Evolutionary conservation across 306 rosid genomes (phyloP).

Genomic region (Cicer arietinum): DNA sequence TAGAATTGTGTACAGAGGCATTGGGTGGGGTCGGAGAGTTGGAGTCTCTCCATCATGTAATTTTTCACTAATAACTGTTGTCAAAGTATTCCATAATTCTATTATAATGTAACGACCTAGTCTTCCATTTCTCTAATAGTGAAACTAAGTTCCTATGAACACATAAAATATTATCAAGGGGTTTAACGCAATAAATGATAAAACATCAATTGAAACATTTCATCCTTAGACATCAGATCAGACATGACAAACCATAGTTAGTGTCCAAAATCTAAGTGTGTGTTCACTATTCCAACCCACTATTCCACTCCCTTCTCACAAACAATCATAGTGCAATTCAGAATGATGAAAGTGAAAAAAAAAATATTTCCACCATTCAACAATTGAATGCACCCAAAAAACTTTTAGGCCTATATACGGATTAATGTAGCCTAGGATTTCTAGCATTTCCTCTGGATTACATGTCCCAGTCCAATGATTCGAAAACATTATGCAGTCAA

Average conservation of each 20-base stretch:
- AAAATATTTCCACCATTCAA: conserved; percentile 38
- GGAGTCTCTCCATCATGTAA: conserved; percentile 6
- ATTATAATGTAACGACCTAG: background rate
- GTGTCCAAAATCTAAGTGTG: conserved; percentile 33
- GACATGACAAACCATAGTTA: conserved; percentile 5
- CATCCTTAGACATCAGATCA: conserved; percentile 3
- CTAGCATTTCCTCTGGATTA: conserved; percentile 31
- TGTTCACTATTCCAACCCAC: background rate
- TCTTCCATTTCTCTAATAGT: background rate
- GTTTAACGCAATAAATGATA: conserved; percentile 15
- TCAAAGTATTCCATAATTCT: conserved; percentile 24
- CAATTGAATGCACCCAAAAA: conserved; percentile 6
- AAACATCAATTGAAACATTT: background rate
- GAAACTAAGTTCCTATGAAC: conserved; percentile 15
- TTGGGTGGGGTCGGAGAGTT: conserved; percentile 17
- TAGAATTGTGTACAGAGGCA: conserved; percentile 26
- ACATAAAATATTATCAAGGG: conserved; percentile 16
- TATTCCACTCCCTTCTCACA: conserved; percentile 6
- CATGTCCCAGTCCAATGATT: conserved; percentile 40
- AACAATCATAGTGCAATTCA: conserved; percentile 12
- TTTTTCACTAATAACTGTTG: conserved; percentile 6
- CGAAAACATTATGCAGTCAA: conserved; percentile 31
- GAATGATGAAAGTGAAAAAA: conserved; percentile 2
- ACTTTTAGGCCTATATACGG: conserved; percentile 2
- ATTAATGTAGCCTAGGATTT: conserved; percentile 8